phyloP scores from a whole-genome alignment of 306 rosid species.

The Gastrolobium bilobum region DNA sequence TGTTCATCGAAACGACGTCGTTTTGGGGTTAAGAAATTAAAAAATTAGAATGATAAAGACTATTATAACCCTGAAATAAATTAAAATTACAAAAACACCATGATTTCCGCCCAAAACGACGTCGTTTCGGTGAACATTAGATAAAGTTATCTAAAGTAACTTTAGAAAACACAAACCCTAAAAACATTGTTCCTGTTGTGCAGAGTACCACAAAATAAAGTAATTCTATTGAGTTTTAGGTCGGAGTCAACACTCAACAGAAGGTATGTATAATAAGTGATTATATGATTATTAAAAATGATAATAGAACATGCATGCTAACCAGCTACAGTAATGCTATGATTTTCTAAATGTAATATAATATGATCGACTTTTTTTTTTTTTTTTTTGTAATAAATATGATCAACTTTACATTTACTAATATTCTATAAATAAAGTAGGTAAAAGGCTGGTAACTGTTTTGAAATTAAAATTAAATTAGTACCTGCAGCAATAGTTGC shows the following conservation, averaged over 20 bases:
- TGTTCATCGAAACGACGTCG: too few species aligned
- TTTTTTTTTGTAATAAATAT: too few species aligned
- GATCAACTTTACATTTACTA: neutral
- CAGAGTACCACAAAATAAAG: neutral
- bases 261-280: neutral
- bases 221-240: neutral
- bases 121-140: too few species aligned
- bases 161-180: too few species aligned
- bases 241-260: neutral
- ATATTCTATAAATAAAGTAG: constrained; percentile 16
- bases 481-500: constrained; percentile 91
- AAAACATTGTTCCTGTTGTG: too few species aligned
- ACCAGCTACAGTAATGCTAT: constrained; percentile 5
- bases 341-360: neutral
- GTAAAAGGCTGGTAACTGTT: neutral
- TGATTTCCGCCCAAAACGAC: too few species aligned
- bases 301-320: neutral
- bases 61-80: too few species aligned
- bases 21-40: too few species aligned
- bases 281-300: neutral
- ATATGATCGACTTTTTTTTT: too few species aligned
- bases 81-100: too few species aligned
- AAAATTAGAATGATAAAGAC: too few species aligned
- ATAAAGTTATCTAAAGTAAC: too few species aligned
- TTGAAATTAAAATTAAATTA: constrained; percentile 27